Evolutionary conservation across 1,139 yeast genomes (phyloP).

Genomic region (Protomyces pachydermus): DNA sequence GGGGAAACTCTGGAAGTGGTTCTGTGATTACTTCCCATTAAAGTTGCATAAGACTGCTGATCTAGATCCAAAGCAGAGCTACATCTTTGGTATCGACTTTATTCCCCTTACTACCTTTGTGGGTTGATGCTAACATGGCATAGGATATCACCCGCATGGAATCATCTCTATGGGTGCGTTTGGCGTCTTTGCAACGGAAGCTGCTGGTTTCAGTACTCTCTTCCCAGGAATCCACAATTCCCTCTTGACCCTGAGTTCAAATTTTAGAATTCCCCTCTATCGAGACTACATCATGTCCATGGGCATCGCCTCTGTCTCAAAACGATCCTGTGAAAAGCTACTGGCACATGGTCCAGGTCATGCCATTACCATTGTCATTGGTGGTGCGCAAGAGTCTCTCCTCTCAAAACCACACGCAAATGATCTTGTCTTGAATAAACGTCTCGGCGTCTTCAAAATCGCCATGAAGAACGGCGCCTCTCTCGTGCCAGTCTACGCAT

Average conservation of each 20-base stretch:
- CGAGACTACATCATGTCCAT: conserved; percentile 76
- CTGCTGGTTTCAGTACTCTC: conserved; percentile 53
- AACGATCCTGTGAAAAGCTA: conserved; percentile 61
- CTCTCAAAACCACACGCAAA: conserved; percentile 58
- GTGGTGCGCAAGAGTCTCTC: conserved; percentile 90
- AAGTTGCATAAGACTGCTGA: conserved; percentile 64
- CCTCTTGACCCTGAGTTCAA: conserved; percentile 73
- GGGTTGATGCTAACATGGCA: neutral
- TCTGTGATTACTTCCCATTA: conserved; percentile 76
- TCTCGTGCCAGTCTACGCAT: conserved; percentile 82
- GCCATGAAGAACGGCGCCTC: conserved; percentile 75
- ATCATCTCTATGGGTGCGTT: conserved; percentile 89
- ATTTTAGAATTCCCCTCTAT: conserved; percentile 80
- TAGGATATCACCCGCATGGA: conserved; percentile 94
- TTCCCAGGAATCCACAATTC: conserved; percentile 82
- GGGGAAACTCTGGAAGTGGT: conserved; percentile 37
- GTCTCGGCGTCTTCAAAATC: conserved; percentile 83
- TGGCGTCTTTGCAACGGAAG: conserved; percentile 81
- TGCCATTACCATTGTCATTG: conserved; percentile 84
- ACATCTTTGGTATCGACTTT: conserved; percentile 26
- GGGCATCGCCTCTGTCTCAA: conserved; percentile 83
- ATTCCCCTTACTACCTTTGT: neutral
- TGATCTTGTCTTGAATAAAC: conserved; percentile 64
- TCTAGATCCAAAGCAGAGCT: conserved; percentile 52
- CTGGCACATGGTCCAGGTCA: conserved; percentile 56